Percentiles rank a stretch among this genome's conserved stretches.
Evolutionary conservation across 805 yeast genomes (phyloP).

Genomic region (Hemisphaericaspora nanyangensis): DNA sequence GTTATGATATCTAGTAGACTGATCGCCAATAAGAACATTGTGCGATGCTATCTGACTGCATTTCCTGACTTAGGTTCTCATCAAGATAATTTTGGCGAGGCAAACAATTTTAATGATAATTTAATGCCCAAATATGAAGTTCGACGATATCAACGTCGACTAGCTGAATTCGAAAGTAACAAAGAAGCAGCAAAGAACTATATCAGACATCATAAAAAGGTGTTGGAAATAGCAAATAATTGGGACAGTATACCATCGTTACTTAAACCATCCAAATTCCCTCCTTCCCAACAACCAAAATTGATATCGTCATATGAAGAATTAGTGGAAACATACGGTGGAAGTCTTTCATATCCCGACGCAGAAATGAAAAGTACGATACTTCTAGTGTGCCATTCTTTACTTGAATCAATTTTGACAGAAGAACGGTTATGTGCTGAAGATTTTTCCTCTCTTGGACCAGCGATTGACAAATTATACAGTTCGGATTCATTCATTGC

Average conservation of each 20-base stretch:
- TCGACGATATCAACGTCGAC: neutral
- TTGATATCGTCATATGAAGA: constrained; percentile 2
- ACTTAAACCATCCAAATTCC: neutral
- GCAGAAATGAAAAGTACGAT: constrained; percentile 21
- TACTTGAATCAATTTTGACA: constrained; percentile 24
- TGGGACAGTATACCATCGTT: neutral
- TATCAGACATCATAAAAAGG: constrained; percentile 1
- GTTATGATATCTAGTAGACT: too few relatives aligned
- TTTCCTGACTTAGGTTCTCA: too few relatives aligned
- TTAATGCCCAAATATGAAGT: neutral
- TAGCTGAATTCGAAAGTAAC: constrained; percentile 4
- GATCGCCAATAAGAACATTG: too few relatives aligned
- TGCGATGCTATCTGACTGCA: too few relatives aligned
- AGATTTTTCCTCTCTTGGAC: constrained; percentile 5
- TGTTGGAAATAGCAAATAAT: constrained; percentile 4
- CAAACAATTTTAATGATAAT: too few relatives aligned
- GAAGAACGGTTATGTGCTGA: constrained; percentile 17
- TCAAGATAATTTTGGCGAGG: too few relatives aligned
- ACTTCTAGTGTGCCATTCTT: constrained; percentile 16
- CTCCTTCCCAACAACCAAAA: neutral
- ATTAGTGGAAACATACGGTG: neutral
- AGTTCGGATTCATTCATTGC: constrained; percentile 19
- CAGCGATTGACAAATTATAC: constrained; percentile 13
- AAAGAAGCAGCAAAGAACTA: constrained; percentile 3
- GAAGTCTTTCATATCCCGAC: constrained; percentile 10